Percentiles rank a stretch among this genome's conserved stretches.
These are phyloP conservation scores for Serendipita sp. DNA, from an alignment of 768 basidiomycete species.

Conservation along the genomic window DNA sequence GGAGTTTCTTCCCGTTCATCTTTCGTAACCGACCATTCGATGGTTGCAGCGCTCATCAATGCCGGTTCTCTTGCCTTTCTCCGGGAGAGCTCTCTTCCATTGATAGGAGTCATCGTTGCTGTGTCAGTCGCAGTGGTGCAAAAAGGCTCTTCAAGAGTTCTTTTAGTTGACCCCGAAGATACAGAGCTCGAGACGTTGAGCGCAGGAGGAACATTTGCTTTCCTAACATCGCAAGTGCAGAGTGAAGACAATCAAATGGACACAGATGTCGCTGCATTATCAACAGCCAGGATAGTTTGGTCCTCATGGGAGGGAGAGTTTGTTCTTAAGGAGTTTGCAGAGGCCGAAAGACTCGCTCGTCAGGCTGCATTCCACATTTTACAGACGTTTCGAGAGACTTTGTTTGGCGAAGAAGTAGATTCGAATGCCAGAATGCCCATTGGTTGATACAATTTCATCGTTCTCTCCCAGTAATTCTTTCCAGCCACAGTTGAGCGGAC, in stretches of 20 bases:
- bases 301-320: background rate
- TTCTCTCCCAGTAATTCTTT: too few relatives aligned
- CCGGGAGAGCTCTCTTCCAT: conserved; percentile 52
- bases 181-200: conserved; percentile 24
- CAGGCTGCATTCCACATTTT: background rate
- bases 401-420: background rate
- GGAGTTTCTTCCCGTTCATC: conserved; percentile 6
- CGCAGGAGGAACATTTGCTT: conserved; percentile 54
- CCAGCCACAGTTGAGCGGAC: too few relatives aligned
- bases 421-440: background rate
- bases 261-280: background rate
- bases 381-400: background rate
- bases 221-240: conserved; percentile 22
- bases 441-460: too few relatives aligned
- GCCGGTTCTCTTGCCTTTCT: conserved; percentile 53
- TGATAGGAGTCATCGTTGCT: conserved; percentile 62
- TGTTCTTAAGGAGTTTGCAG: background rate
- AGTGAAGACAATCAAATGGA: background rate
- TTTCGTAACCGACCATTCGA: conserved; percentile 22
- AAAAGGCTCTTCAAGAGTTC: conserved; percentile 15
- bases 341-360: background rate
- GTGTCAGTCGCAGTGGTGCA: conserved; percentile 32
- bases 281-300: background rate
- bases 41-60: conserved; percentile 54
- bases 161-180: conserved; percentile 40